Percentiles rank a stretch among this genome's conserved stretches.
Evolutionary conservation across 345 rosid species (phyloP).

Genomic region (Sisymbrium irio): DNA sequence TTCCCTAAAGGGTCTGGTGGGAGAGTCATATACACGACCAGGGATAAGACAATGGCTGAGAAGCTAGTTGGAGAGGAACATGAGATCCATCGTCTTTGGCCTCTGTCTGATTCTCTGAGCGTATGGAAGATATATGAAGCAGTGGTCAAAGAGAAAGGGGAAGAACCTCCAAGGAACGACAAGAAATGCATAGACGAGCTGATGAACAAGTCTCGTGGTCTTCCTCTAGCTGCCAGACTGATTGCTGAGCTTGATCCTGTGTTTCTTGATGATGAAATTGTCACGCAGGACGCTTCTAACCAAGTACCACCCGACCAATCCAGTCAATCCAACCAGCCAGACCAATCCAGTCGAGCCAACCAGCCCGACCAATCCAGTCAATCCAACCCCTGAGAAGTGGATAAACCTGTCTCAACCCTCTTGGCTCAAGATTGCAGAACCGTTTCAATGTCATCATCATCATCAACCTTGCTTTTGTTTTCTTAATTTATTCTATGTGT

Average conservation of each 20-base stretch:
- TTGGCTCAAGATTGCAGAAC: background rate
- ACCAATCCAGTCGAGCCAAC: background rate
- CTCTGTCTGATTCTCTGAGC: constrained; percentile 11
- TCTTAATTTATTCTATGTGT: background rate
- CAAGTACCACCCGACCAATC: background rate
- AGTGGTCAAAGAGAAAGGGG: background rate
- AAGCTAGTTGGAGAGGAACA: constrained; percentile 42
- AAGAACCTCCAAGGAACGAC: constrained; percentile 21
- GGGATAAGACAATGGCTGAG: constrained; percentile 25
- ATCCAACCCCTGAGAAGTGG: background rate
- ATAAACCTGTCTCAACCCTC: background rate
- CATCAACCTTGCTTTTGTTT: background rate
- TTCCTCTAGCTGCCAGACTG: constrained; percentile 40
- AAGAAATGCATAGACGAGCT: constrained; percentile 33
- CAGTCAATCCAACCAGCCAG: background rate
- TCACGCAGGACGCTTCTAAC: background rate
- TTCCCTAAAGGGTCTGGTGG: constrained; percentile 58
- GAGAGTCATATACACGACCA: constrained; percentile 47
- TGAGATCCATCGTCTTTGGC: constrained; percentile 40
- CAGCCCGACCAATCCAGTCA: background rate
- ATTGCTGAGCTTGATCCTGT: constrained; percentile 30
- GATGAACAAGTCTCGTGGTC: constrained; percentile 44
- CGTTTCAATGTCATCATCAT: background rate
- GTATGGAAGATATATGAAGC: constrained; percentile 44
- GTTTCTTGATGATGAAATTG: constrained; percentile 5